A percentile compares a stretch with the other conserved stretches of the same genome.
These are phyloP conservation scores for Boletus sp. DNA, from an alignment of 1,284 basidiomycete species.

Conservation along the genomic window DNA sequence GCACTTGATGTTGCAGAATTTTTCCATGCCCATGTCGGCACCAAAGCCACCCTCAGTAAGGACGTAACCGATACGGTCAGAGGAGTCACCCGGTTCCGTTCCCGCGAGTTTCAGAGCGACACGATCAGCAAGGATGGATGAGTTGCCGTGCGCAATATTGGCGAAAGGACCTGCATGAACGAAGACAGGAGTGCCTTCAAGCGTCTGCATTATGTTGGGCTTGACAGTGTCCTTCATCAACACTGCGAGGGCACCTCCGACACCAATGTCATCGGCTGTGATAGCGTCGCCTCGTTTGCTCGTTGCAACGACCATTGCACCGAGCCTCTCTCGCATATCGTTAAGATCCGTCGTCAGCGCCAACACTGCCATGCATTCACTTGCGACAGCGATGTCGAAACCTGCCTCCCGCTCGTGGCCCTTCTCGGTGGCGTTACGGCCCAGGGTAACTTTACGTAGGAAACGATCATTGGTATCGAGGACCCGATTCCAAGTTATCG, in stretches of 20 bases:
- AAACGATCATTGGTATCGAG: conserved; percentile 97
- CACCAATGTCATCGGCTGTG: conserved; percentile 97
- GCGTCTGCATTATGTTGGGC: conserved; percentile 98
- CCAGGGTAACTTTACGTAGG: conserved; percentile 92
- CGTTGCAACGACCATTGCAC: conserved; percentile 97
- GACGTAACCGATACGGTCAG: conserved; percentile 88
- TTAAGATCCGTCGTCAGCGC: conserved; percentile 85
- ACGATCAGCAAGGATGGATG: conserved; percentile 95
- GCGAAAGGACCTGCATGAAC: conserved; percentile 99
- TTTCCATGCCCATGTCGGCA: conserved; percentile 99
- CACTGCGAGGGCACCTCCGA: conserved; percentile 94
- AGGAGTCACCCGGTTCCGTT: conserved; percentile 86
- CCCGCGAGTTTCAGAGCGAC: conserved; percentile 97
- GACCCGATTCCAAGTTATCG: conserved; percentile 98
- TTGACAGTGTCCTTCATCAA: conserved; percentile 99
- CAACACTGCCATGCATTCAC: conserved; percentile 98
- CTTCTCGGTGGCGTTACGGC: conserved; percentile 87
- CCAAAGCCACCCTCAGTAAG: conserved; percentile 99
- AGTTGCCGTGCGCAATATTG: conserved; percentile 99
- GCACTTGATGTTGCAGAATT: conserved; percentile 99
- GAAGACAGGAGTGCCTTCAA: conserved; percentile 98
- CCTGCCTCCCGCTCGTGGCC: conserved; percentile 88
- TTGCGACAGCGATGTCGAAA: conserved; percentile 97
- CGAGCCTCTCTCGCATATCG: conserved; percentile 92
- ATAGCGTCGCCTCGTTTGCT: conserved; percentile 89